These are phyloP conservation scores for Colletotrichum sublineola DNA, from an alignment of 2,329 filamentous ascomycete genomes.

Conservation along the genomic window DNA sequence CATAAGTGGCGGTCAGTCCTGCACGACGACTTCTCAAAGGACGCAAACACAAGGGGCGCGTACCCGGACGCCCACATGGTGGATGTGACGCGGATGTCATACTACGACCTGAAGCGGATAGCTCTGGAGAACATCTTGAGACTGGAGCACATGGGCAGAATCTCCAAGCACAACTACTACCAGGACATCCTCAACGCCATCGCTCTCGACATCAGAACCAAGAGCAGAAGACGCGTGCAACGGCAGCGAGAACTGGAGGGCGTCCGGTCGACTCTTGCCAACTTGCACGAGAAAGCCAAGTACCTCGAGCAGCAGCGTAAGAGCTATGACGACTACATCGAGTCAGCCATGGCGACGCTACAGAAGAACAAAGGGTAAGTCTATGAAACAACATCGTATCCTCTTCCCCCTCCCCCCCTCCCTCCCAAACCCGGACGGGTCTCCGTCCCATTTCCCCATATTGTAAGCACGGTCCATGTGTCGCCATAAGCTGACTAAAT, in stretches of 20 bases:
- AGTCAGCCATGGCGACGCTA: slow-evolving; percentile 96
- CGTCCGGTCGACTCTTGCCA: slow-evolving; percentile 79
- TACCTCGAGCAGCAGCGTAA: slow-evolving; percentile 97
- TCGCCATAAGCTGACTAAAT: slow-evolving; percentile 44
- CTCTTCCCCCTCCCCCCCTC: not conserved
- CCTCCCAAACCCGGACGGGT: slow-evolving; percentile 16
- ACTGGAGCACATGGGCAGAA: slow-evolving; percentile 87
- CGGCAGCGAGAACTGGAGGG: slow-evolving; percentile 91
- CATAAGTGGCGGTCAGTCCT: slow-evolving; percentile 87
- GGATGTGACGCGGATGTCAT: slow-evolving; percentile 90
- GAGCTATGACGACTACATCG: slow-evolving; percentile 99
- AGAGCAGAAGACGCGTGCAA: slow-evolving; percentile 93
- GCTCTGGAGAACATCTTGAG: slow-evolving; percentile 94
- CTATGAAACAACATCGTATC: not conserved
- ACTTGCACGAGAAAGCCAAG: slow-evolving; percentile 86
- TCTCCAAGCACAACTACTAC: slow-evolving; percentile 92
- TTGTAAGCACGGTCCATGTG: slow-evolving; percentile 40
- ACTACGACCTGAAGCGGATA: slow-evolving; percentile 91
- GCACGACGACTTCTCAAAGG: slow-evolving; percentile 81
- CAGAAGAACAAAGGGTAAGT: slow-evolving; percentile 93
- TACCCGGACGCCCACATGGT: slow-evolving; percentile 91
- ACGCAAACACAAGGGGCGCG: slow-evolving; percentile 80
- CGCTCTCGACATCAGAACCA: slow-evolving; percentile 95
- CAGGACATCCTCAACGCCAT: slow-evolving; percentile 99
- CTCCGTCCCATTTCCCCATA: slow-evolving; percentile 22